Evolutionary conservation across 2,329 filamentous ascomycete genomes (phyloP).

Genomic region (Cordyceps tenuipes): DNA sequence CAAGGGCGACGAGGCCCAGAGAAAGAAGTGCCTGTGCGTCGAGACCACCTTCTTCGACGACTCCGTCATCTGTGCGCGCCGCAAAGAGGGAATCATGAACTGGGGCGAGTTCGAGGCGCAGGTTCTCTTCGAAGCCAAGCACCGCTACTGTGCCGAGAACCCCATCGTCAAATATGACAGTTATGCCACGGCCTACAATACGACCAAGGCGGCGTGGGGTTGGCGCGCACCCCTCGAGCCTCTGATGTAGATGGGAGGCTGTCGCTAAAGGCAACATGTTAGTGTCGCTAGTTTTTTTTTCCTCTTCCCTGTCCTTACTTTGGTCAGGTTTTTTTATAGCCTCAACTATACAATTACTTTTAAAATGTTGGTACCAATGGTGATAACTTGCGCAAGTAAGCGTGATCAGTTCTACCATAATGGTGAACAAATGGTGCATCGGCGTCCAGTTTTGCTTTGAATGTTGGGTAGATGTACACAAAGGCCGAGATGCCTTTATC

Average conservation of each 20-base stretch:
- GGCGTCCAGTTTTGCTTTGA: no score
- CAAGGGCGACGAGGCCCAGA: not conserved
- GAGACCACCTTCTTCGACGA: not conserved
- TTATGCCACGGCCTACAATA: no score
- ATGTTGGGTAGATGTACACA: no score
- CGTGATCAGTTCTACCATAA: no score
- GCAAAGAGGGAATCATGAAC: not conserved
- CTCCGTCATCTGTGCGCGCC: not conserved
- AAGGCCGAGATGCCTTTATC: no score
- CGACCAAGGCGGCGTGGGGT: no score
- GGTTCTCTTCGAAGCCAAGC: not conserved
- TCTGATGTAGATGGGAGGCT: not conserved
- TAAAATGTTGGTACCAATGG: not conserved
- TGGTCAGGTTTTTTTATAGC: not conserved
- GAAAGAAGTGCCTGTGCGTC: not conserved
- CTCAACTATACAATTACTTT: not conserved
- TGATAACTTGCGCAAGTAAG: not conserved
- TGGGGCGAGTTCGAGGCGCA: constrained; percentile 1
- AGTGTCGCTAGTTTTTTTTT: not conserved
- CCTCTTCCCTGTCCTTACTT: not conserved
- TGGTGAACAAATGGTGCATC: no score
- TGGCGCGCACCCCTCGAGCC: not conserved
- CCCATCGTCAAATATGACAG: not conserved
- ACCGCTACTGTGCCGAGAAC: not conserved
- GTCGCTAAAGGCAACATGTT: not conserved